Percentiles rank a stretch among this genome's conserved stretches.
Evolutionary conservation across 148 eudicot species (phyloP).

Genomic region (Vaccinium corymbosum): DNA sequence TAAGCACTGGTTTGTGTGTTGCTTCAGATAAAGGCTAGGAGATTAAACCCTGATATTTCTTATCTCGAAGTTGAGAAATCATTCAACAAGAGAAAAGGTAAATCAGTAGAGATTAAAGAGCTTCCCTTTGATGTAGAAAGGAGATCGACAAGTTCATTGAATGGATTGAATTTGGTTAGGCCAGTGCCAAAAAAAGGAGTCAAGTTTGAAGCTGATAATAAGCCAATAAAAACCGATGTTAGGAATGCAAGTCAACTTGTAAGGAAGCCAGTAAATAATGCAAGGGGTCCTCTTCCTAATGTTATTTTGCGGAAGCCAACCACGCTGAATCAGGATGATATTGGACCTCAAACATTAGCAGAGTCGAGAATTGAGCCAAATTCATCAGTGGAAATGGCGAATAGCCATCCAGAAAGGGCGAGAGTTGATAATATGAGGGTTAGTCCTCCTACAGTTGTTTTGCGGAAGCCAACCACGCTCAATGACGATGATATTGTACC

Average conservation of each 20-base stretch:
- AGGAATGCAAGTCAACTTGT: conserved; percentile 37
- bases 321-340: conserved; percentile 51
- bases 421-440: conserved; percentile 27
- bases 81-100: conserved; percentile 68
- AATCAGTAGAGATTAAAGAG: conserved; percentile 60
- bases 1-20: conserved; percentile 17
- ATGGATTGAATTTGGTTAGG: conserved; percentile 64
- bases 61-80: conserved; percentile 75
- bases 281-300: conserved; percentile 60
- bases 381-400: conserved; percentile 53
- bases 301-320: conserved; percentile 79
- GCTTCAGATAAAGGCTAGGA: conserved; percentile 76
- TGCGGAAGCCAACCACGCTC: conserved; percentile 69
- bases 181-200: conserved; percentile 76
- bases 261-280: conserved; percentile 21
- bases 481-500: conserved; percentile 50
- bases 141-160: conserved; percentile 28
- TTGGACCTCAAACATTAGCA: conserved; percentile 32
- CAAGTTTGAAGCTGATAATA: conserved; percentile 49
- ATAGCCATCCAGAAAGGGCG: not conserved
- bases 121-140: conserved; percentile 60
- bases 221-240: conserved; percentile 28
- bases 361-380: conserved; percentile 56
- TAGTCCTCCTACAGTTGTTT: conserved; percentile 66
- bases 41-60: conserved; percentile 63